Evolutionary conservation across 2,329 filamentous ascomycete species (phyloP).

Genomic region (Aaosphaeria pasadenensis): DNA sequence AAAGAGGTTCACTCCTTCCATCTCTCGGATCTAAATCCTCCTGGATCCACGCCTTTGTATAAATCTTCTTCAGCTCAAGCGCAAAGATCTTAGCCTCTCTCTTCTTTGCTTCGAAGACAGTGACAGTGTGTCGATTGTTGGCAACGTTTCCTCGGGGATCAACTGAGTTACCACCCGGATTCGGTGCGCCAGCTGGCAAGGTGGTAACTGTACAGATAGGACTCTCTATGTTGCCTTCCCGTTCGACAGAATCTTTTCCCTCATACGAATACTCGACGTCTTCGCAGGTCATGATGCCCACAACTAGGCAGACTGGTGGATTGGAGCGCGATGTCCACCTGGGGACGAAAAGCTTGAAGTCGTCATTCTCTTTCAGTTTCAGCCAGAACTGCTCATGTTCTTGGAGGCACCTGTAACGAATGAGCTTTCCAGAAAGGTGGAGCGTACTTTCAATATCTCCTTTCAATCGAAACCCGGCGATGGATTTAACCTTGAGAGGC

Average conservation of each 20-base stretch:
- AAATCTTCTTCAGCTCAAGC: not conserved
- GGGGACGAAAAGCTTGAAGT: not conserved
- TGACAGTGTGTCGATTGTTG: not conserved
- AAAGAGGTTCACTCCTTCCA: not conserved
- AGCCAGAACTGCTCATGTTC: not conserved
- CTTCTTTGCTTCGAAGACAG: not conserved
- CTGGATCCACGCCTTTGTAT: not conserved
- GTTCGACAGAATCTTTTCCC: not conserved
- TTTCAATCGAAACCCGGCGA: not conserved
- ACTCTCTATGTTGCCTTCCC: not conserved
- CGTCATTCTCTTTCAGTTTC: not conserved
- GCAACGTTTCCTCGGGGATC: not conserved
- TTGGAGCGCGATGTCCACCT: not conserved
- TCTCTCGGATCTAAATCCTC: not conserved
- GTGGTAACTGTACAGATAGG: not conserved
- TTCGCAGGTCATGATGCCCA: constrained; percentile 1
- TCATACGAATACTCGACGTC: not conserved
- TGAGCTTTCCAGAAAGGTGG: not conserved
- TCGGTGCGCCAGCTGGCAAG: not conserved
- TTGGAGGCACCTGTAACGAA: not conserved
- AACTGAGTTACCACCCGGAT: not conserved
- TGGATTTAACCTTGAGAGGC: not conserved
- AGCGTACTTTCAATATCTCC: not conserved
- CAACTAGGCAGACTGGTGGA: not conserved
- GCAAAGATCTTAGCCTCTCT: constrained; percentile 1